A percentile compares a stretch with the other conserved stretches of the same genome.
phyloP scores from a whole-genome alignment of 2,329 filamentous ascomycete genomes.

The Colletotrichum chrysophilum region DNA sequence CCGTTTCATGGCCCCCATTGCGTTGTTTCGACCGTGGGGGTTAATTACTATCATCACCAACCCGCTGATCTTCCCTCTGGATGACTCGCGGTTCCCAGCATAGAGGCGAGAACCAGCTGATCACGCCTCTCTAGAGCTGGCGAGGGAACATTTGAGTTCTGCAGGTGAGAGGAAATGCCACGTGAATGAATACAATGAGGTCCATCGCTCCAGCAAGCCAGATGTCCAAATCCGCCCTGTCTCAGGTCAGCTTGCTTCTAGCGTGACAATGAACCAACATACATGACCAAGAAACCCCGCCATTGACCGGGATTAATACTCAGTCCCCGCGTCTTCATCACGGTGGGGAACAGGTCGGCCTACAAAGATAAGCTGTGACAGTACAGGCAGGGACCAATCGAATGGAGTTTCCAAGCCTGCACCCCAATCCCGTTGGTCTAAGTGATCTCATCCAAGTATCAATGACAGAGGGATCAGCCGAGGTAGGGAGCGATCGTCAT shows the following conservation, averaged over 20 bases:
- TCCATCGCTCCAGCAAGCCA: background rate
- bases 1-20: background rate
- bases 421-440: background rate
- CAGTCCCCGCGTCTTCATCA: background rate
- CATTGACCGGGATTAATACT: background rate
- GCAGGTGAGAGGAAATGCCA: background rate
- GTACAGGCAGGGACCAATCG: background rate
- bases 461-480: background rate
- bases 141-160: background rate
- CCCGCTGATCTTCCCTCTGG: background rate
- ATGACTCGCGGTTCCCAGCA: background rate
- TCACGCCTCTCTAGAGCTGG: background rate
- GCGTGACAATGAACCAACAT: background rate
- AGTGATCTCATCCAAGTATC: background rate
- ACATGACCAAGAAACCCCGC: background rate
- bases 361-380: background rate
- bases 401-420: background rate
- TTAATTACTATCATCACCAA: background rate
- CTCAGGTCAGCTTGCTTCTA: background rate
- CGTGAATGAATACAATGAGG: background rate
- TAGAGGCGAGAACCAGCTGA: background rate
- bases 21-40: background rate
- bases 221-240: background rate
- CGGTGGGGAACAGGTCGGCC: background rate
- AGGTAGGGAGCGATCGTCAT: background rate